These are phyloP conservation scores for Zygosaccharomyces pseudobailii DNA, from an alignment of 1,139 yeast genomes.

Conservation along the genomic window DNA sequence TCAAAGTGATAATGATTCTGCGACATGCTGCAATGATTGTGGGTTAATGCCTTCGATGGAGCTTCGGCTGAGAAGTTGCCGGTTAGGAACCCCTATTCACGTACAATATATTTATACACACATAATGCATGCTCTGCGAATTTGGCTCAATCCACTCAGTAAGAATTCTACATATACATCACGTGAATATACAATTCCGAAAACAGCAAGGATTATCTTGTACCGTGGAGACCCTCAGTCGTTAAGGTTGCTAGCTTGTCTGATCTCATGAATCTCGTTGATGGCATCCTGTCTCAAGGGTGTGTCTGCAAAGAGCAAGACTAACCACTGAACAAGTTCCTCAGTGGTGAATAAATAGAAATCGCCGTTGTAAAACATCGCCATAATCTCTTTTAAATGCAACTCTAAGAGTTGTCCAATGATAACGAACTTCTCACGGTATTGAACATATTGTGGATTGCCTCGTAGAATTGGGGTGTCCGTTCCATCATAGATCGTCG, in stretches of 20 bases:
- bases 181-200: not conserved
- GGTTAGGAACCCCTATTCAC: not conserved
- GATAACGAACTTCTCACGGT: slow-evolving; percentile 28
- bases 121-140: not conserved
- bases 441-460: slow-evolving; percentile 20
- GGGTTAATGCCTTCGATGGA: not conserved
- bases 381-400: slow-evolving; percentile 66
- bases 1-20: slow-evolving; percentile 63
- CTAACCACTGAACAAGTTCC: slow-evolving; percentile 60
- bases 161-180: not conserved
- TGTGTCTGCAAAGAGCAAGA: slow-evolving; percentile 66
- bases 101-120: not conserved
- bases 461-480: slow-evolving; percentile 13
- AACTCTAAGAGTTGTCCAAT: slow-evolving; percentile 40
- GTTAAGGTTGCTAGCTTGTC: slow-evolving; percentile 31
- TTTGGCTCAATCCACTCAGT: slow-evolving; percentile 1
- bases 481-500: slow-evolving; percentile 20
- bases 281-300: slow-evolving; percentile 58
- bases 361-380: slow-evolving; percentile 65
- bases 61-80: not conserved
- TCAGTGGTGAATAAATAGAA: slow-evolving; percentile 64
- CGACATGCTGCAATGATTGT: slow-evolving; percentile 34
- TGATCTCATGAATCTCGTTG: slow-evolving; percentile 50
- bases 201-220: not conserved
- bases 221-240: not conserved